phyloP scores from a whole-genome alignment of 2,329 filamentous ascomycete species.

The Cercospora sesami region DNA sequence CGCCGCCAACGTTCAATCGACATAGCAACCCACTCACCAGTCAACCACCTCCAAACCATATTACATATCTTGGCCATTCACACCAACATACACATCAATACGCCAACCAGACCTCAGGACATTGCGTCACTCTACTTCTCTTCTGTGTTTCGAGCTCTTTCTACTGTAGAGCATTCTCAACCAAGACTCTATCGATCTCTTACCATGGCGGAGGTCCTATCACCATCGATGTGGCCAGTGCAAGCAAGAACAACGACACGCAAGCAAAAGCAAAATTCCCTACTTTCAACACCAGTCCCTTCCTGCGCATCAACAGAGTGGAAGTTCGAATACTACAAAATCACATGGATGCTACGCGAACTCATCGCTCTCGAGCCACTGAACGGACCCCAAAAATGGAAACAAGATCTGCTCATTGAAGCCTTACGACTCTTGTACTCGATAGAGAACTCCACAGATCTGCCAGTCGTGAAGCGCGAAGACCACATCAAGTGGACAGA shows the following conservation, averaged over 20 bases:
- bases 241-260: slow-evolving; percentile 23
- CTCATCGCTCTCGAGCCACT: slow-evolving; percentile 22
- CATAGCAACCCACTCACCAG: background rate
- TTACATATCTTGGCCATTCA: background rate
- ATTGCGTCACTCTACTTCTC: background rate
- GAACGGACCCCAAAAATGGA: slow-evolving; percentile 23
- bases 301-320: slow-evolving; percentile 26
- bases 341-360: slow-evolving; percentile 25
- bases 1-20: background rate
- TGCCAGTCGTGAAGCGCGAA: slow-evolving; percentile 18
- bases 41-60: background rate
- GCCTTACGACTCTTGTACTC: slow-evolving; percentile 21
- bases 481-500: slow-evolving; percentile 25
- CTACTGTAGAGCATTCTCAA: background rate
- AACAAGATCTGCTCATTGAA: slow-evolving; percentile 22
- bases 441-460: slow-evolving; percentile 23
- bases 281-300: slow-evolving; percentile 21
- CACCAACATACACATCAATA: background rate
- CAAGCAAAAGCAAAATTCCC: slow-evolving; percentile 21
- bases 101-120: background rate
- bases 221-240: slow-evolving; percentile 11
- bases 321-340: slow-evolving; percentile 26
- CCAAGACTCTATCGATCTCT: slow-evolving; percentile 36
- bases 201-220: slow-evolving; percentile 10
- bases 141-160: background rate